These are phyloP conservation scores for Aspergillus cejpii DNA, from an alignment of 2,329 filamentous ascomycete species.

Conservation along the genomic window DNA sequence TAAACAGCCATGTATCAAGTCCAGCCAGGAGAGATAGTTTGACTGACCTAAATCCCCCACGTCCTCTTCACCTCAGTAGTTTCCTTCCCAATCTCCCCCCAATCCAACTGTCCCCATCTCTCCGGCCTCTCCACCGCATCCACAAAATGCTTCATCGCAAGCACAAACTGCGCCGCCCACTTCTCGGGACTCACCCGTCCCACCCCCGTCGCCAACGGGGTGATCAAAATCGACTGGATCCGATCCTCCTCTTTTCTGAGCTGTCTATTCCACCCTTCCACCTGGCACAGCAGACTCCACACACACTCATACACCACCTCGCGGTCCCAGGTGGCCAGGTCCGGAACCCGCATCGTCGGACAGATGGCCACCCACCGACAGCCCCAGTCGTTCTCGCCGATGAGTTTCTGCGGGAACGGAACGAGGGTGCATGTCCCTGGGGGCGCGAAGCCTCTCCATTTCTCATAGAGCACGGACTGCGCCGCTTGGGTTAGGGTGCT, in stretches of 20 bases:
- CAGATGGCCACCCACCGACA: conserved; percentile 46
- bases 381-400: conserved; percentile 36
- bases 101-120: conserved; percentile 40
- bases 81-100: conserved; percentile 27
- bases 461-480: conserved; percentile 43
- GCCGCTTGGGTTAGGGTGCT: conserved; percentile 43
- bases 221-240: conserved; percentile 46
- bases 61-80: conserved; percentile 25
- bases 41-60: conserved; percentile 16
- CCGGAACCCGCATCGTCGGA: conserved; percentile 49
- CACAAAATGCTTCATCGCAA: conserved; percentile 49
- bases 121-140: conserved; percentile 42
- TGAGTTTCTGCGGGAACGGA: conserved; percentile 38
- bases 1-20: too few relatives aligned
- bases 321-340: conserved; percentile 43
- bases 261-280: conserved; percentile 45
- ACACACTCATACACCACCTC: conserved; percentile 51
- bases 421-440: conserved; percentile 48
- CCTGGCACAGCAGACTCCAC: conserved; percentile 47
- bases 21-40: too few relatives aligned
- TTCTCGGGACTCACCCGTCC: conserved; percentile 42
- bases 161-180: conserved; percentile 48
- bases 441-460: conserved; percentile 47
- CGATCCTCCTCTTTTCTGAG: conserved; percentile 11
- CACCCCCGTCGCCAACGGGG: conserved; percentile 47